Conservation (phyloP, 2,329 filamentous ascomycete species). For the Aspergillaceae sp. region DNA sequence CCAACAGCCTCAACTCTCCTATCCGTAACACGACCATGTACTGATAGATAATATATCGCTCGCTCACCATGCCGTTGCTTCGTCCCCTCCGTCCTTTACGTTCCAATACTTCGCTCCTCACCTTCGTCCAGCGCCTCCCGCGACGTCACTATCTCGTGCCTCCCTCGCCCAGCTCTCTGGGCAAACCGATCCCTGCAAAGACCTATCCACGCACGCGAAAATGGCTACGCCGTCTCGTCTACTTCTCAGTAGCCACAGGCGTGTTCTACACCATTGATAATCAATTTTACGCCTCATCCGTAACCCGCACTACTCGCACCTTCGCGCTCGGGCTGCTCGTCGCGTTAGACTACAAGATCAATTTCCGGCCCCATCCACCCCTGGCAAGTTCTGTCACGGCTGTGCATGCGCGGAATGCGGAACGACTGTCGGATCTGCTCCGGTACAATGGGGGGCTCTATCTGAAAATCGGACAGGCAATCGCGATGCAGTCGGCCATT, state of each 20-base stretch:
- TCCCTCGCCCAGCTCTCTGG: slow-evolving; percentile 69
- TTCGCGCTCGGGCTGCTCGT: slow-evolving; percentile 72
- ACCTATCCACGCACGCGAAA: slow-evolving; percentile 61
- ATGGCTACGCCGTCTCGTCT: slow-evolving; percentile 67
- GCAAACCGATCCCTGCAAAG: slow-evolving; percentile 61
- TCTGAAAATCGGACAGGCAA: slow-evolving; percentile 94
- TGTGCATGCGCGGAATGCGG: slow-evolving; percentile 74
- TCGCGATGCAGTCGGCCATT: slow-evolving; percentile 95
- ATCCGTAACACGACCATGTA: neutral
- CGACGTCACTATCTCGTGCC: slow-evolving; percentile 40
- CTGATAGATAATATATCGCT: neutral
- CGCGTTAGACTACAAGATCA: slow-evolving; percentile 90
- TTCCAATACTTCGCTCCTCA: slow-evolving; percentile 28
- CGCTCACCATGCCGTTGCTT: slow-evolving; percentile 9
- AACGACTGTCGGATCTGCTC: slow-evolving; percentile 72
- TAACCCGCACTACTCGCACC: slow-evolving; percentile 70
- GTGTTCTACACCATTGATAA: slow-evolving; percentile 60
- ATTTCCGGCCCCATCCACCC: slow-evolving; percentile 74
- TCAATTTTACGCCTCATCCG: slow-evolving; percentile 67
- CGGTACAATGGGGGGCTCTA: slow-evolving; percentile 86
- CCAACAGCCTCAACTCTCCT: neutral
- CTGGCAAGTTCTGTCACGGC: slow-evolving; percentile 65
- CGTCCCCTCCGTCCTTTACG: slow-evolving; percentile 4
- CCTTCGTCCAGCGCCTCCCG: neutral
- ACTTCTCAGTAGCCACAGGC: slow-evolving; percentile 53